Evolutionary conservation across 495 filamentous ascomycete species (phyloP).

Genomic region (Talaromyces wortmannii): DNA sequence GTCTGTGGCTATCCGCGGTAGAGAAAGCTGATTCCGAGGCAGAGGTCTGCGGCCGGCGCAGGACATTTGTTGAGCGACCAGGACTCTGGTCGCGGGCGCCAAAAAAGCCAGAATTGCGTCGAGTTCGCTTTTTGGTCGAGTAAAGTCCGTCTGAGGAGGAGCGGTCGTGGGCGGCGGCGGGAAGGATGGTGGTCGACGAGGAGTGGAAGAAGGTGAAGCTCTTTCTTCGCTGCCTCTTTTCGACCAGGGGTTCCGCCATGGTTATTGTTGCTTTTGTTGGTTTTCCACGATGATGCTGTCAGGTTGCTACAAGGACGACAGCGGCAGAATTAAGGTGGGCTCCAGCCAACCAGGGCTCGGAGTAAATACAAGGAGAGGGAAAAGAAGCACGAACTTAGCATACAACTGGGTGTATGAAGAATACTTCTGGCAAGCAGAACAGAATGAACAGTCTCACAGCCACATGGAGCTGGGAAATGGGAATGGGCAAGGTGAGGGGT

Average conservation of each 20-base stretch:
- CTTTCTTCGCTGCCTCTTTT: constrained; percentile 38
- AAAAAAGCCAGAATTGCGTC: constrained; percentile 41
- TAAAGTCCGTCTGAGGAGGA: constrained; percentile 31
- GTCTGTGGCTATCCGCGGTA: constrained; percentile 20
- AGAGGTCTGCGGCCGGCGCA: constrained; percentile 24
- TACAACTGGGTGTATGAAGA: too few species aligned
- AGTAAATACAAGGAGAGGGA: neutral
- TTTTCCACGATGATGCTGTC: too few species aligned
- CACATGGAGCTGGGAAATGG: neutral
- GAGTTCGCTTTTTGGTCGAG: constrained; percentile 27
- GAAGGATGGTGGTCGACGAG: constrained; percentile 12
- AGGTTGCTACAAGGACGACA: neutral
- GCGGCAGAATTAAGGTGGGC: neutral
- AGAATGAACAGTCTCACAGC: too few species aligned
- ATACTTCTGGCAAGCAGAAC: too few species aligned
- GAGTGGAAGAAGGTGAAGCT: constrained; percentile 27
- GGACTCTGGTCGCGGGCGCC: constrained; percentile 22
- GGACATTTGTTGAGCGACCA: constrained; percentile 11
- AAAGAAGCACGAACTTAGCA: neutral
- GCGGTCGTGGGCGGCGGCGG: constrained; percentile 23
- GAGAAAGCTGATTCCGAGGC: constrained; percentile 18
- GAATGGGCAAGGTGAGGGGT: neutral
- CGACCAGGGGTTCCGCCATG: constrained; percentile 31
- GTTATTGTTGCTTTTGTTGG: constrained; percentile 1
- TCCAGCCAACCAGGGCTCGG: neutral